Evolutionary conservation across 1,139 yeast species (phyloP).

Genomic region (Scheffersomyces titani): DNA sequence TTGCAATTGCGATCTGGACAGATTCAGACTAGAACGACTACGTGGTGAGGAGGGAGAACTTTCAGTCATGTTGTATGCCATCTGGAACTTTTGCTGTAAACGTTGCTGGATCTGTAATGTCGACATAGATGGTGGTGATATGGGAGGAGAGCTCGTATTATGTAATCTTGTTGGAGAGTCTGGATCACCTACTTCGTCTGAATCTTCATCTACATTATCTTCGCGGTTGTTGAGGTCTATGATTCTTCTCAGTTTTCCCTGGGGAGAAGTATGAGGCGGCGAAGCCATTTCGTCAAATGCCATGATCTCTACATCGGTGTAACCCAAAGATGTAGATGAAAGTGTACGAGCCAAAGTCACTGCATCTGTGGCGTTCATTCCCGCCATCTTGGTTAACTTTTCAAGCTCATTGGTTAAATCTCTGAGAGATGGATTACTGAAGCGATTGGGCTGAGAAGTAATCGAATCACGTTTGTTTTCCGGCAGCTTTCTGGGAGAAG

Average conservation of each 20-base stretch:
- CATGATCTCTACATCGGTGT: constrained; percentile 51
- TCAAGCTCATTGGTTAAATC: constrained; percentile 70
- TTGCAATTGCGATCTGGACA: neutral
- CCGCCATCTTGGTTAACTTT: constrained; percentile 66
- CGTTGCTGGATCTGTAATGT: constrained; percentile 16
- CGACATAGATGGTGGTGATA: constrained; percentile 8
- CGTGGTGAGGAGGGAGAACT: neutral
- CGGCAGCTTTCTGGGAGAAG: neutral
- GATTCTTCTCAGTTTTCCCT: constrained; percentile 10
- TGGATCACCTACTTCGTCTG: constrained; percentile 7
- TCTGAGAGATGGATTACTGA: constrained; percentile 58
- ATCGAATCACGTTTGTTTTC: constrained; percentile 9
- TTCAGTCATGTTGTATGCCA: neutral
- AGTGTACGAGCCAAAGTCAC: constrained; percentile 73
- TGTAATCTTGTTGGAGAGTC: constrained; percentile 11
- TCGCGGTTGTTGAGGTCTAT: constrained; percentile 3
- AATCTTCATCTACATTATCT: constrained; percentile 6
- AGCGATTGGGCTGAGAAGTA: constrained; percentile 12
- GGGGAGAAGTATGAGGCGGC: constrained; percentile 15
- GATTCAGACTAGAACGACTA: neutral
- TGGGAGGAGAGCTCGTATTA: neutral
- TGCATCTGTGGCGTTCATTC: constrained; percentile 73
- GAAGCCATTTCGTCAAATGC: constrained; percentile 43
- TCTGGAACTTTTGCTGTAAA: constrained; percentile 15
- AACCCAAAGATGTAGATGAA: constrained; percentile 60